Percentiles rank a stretch among this genome's conserved stretches.
Evolutionary conservation across 2,329 filamentous ascomycete genomes (phyloP).

Genomic region (Paradendryphiella salina): DNA sequence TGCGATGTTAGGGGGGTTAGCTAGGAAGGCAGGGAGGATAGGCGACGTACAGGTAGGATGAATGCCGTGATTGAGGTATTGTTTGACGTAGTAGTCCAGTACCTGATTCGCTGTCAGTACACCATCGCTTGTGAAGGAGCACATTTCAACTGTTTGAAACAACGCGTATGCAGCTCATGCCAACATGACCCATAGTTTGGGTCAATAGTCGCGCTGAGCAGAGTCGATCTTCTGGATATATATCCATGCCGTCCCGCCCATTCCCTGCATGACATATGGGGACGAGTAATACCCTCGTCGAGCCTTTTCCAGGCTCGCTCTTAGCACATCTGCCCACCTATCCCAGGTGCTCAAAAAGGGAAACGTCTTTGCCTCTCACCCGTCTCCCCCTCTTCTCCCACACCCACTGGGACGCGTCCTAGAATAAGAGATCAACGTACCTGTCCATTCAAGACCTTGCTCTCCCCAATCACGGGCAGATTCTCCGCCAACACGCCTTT

Average conservation of each 20-base stretch:
- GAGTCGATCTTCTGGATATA: constrained; percentile 7
- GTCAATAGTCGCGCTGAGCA: neutral
- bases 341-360: neutral
- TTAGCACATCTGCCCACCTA: too few species aligned
- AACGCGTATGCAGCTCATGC: neutral
- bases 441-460: constrained; percentile 65
- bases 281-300: neutral
- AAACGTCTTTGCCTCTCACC: neutral
- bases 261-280: constrained; percentile 2
- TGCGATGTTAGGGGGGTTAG: too few species aligned
- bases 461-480: constrained; percentile 60
- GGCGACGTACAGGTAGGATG: constrained; percentile 65
- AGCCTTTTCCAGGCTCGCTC: neutral
- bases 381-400: neutral
- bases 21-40: too few species aligned
- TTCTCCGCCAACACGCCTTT: constrained; percentile 68
- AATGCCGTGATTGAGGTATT: constrained; percentile 73
- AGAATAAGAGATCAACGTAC: constrained; percentile 43
- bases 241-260: neutral
- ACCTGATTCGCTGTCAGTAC: constrained; percentile 54
- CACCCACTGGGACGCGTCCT: constrained; percentile 3
- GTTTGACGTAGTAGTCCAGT: constrained; percentile 72
- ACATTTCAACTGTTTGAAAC: constrained; percentile 12
- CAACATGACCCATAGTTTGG: neutral
- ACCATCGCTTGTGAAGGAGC: constrained; percentile 5